Conservation (phyloP, 139 green algal genomes). For the Micromonas pusilla region DNA sequence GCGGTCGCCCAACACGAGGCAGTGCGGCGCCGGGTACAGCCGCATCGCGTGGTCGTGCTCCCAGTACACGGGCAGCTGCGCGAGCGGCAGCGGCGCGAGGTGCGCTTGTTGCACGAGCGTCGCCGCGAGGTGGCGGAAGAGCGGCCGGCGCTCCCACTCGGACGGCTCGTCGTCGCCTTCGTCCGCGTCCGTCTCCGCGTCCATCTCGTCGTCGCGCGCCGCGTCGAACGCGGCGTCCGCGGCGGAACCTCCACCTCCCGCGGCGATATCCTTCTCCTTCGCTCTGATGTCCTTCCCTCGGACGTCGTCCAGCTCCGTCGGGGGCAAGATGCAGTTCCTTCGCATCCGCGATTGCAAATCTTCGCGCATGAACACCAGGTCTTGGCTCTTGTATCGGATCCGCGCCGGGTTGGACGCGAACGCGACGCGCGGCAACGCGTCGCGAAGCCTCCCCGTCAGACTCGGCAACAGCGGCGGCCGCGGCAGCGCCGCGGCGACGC, state of each 20-base stretch:
- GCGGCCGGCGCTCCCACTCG: not conserved
- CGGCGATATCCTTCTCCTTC: too few species aligned
- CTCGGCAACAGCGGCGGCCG: slow-evolving; percentile 55
- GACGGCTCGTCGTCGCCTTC: not conserved
- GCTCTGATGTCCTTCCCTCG: slow-evolving; percentile 18
- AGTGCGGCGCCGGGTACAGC: slow-evolving; percentile 77
- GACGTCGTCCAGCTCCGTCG: slow-evolving; percentile 24
- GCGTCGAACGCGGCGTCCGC: slow-evolving; percentile 6
- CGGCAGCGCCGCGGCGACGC: slow-evolving; percentile 55
- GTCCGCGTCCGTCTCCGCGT: not conserved
- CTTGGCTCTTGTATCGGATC: slow-evolving; percentile 28
- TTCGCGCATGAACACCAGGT: slow-evolving; percentile 66
- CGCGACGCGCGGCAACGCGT: slow-evolving; percentile 49
- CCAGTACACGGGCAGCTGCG: slow-evolving; percentile 69
- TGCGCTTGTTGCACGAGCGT: slow-evolving; percentile 87
- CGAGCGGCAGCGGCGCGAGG: slow-evolving; percentile 79
- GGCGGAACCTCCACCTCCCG: too few species aligned
- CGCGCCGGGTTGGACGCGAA: slow-evolving; percentile 76
- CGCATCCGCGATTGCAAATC: slow-evolving; percentile 59
- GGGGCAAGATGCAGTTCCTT: slow-evolving; percentile 47
- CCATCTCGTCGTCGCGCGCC: not conserved
- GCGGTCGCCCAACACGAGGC: slow-evolving; percentile 67
- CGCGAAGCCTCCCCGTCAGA: slow-evolving; percentile 47
- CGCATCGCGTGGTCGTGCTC: slow-evolving; percentile 69
- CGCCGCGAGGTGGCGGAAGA: slow-evolving; percentile 58